Evolutionary conservation across 2,329 filamentous ascomycete genomes (phyloP).

Genomic region (Fusarium tuaranense): DNA sequence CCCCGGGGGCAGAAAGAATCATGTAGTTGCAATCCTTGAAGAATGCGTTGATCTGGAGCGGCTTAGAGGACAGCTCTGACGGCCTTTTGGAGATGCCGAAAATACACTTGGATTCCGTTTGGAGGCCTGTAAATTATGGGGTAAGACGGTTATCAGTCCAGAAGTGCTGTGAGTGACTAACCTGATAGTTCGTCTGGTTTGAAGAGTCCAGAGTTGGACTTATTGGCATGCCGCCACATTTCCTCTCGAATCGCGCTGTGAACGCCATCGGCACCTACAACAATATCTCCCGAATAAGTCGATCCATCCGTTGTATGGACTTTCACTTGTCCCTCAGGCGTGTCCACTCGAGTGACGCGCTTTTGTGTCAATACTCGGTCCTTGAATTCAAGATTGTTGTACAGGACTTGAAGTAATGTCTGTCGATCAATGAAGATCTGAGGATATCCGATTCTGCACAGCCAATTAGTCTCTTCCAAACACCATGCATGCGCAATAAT

Average conservation of each 20-base stretch:
- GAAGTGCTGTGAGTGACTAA: not conserved
- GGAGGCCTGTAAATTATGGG: not conserved
- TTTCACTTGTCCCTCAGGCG: not conserved
- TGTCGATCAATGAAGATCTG: slow-evolving; percentile 52
- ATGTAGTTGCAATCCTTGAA: not conserved
- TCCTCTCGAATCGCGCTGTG: slow-evolving; percentile 52
- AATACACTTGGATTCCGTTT: slow-evolving; percentile 10
- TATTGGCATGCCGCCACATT: slow-evolving; percentile 38
- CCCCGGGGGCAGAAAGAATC: not conserved
- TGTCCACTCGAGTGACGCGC: slow-evolving; percentile 7
- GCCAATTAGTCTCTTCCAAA: too few species aligned
- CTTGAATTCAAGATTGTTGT: slow-evolving; percentile 49
- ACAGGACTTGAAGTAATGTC: slow-evolving; percentile 48
- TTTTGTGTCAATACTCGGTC: slow-evolving; percentile 26
- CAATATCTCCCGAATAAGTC: slow-evolving; percentile 46
- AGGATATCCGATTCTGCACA: slow-evolving; percentile 45
- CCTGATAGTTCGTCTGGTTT: slow-evolving; percentile 14
- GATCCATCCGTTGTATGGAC: not conserved
- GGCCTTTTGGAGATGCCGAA: not conserved
- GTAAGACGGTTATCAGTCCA: not conserved
- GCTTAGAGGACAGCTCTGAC: not conserved
- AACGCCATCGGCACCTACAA: slow-evolving; percentile 56
- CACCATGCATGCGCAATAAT: not conserved
- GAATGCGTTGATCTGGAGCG: not conserved
- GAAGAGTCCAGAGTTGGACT: slow-evolving; percentile 13